A percentile compares a stretch with the other conserved stretches of the same genome.
Conservation (phyloP, 306 rosid species). For the Rosa rugosa region DNA sequence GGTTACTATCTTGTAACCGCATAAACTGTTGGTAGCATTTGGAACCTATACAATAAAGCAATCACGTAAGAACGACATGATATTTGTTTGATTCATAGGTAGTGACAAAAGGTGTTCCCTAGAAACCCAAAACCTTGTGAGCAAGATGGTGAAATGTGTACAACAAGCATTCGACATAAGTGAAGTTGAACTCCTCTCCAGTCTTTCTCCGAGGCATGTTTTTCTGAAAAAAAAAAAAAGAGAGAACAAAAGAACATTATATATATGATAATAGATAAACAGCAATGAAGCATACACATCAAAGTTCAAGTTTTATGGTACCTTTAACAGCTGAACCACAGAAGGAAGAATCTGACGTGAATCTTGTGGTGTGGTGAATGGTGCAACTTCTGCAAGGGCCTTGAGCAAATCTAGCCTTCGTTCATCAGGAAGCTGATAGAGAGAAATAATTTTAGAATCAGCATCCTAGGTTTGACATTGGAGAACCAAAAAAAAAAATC, state of each 20-base stretch:
- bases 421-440: slow-evolving; percentile 83
- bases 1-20: slow-evolving; percentile 95
- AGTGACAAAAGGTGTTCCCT: slow-evolving; percentile 15
- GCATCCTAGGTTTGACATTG: background rate
- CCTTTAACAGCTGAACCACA: slow-evolving; percentile 86
- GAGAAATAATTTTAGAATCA: slow-evolving; percentile 7
- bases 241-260: background rate
- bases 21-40: slow-evolving; percentile 95
- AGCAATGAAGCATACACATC: background rate
- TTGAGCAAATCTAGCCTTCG: slow-evolving; percentile 89
- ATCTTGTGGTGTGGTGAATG: slow-evolving; percentile 84
- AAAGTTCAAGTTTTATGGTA: slow-evolving; percentile 14
- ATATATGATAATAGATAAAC: background rate
- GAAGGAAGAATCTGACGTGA: slow-evolving; percentile 98
- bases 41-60: slow-evolving; percentile 65
- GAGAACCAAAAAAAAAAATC: background rate
- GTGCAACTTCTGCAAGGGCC: slow-evolving; percentile 93
- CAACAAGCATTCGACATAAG: slow-evolving; percentile 90
- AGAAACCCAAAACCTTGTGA: slow-evolving; percentile 63
- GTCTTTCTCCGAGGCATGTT: slow-evolving; percentile 89
- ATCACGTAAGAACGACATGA: slow-evolving; percentile 14
- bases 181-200: slow-evolving; percentile 91
- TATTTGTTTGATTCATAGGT: slow-evolving; percentile 9
- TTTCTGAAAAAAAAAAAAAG: slow-evolving; percentile 45
- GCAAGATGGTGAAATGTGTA: slow-evolving; percentile 96